Conservation (phyloP, 768 basidiomycete genomes). For the Symmetrospora coprosmae region DNA sequence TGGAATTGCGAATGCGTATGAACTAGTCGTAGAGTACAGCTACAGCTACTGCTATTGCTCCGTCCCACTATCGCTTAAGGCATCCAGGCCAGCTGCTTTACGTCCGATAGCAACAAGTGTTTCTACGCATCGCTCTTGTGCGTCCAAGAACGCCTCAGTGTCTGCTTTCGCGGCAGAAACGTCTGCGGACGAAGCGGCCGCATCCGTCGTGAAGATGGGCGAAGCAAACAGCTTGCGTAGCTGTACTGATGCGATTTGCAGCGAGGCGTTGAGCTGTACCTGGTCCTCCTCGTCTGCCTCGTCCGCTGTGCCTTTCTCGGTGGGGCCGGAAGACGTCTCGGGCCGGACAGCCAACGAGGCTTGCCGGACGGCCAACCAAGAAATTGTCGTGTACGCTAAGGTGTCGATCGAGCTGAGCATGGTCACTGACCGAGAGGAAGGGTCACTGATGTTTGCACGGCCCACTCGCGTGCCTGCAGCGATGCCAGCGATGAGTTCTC, state of each 20-base stretch:
- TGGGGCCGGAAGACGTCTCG: neutral
- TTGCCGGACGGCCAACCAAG: conserved; percentile 9
- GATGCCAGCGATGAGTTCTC: neutral
- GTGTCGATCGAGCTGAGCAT: neutral
- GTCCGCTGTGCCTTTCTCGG: neutral
- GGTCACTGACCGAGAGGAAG: neutral
- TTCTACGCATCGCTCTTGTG: conserved; percentile 14
- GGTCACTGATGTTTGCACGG: neutral
- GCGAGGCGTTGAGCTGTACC: neutral
- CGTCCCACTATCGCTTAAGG: conserved; percentile 12
- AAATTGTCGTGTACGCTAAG: conserved; percentile 1
- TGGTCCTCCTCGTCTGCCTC: neutral
- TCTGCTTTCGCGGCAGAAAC: no score
- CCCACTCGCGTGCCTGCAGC: no score
- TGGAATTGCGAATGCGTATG: no score
- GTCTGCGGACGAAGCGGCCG: no score
- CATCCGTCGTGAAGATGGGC: neutral
- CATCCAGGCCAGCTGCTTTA: conserved; percentile 11
- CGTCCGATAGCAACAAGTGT: conserved; percentile 8
- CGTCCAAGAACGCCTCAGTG: neutral
- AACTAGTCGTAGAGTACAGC: neutral
- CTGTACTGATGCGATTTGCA: neutral
- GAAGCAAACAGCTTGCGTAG: neutral
- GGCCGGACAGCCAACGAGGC: neutral
- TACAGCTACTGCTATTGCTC: neutral